Evolutionary conservation across 768 basidiomycete genomes (phyloP).

Genomic region (Leucocoprinus leucothites): DNA sequence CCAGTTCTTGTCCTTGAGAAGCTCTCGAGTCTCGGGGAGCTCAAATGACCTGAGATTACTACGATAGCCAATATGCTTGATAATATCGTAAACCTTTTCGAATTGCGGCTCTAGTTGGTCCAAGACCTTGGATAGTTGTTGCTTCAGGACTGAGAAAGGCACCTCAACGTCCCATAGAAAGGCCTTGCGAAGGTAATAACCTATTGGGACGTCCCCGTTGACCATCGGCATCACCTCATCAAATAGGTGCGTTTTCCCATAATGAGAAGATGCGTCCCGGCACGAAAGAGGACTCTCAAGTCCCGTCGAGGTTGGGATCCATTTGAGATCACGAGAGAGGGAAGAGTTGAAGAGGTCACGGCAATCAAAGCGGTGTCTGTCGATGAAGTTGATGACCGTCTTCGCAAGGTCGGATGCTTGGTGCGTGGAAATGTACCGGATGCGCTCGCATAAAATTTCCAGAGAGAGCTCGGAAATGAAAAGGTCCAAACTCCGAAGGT

Average conservation of each 20-base stretch:
- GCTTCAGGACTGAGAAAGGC: conserved; percentile 22
- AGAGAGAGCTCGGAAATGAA: conserved; percentile 26
- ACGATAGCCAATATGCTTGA: conserved; percentile 29
- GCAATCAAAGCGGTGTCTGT: neutral
- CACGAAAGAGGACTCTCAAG: conserved; percentile 27
- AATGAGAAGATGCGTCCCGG: conserved; percentile 21
- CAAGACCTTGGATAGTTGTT: conserved; percentile 30
- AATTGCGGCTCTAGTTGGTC: conserved; percentile 9
- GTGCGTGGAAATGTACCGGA: conserved; percentile 26
- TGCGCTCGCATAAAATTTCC: conserved; percentile 32
- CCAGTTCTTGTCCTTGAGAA: conserved; percentile 25
- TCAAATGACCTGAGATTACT: conserved; percentile 16
- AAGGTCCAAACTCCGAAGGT: conserved; percentile 23
- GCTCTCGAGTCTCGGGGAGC: conserved; percentile 14
- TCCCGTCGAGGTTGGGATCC: conserved; percentile 38
- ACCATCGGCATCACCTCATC: conserved; percentile 36
- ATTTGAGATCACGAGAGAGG: conserved; percentile 16
- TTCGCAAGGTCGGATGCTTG: neutral
- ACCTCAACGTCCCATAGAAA: conserved; percentile 40
- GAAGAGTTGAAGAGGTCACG: neutral
- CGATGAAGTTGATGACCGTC: neutral
- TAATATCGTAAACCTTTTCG: conserved; percentile 19
- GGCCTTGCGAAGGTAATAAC: conserved; percentile 24
- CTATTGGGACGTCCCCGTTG: conserved; percentile 20
- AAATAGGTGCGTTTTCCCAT: conserved; percentile 27